A percentile compares a stretch with the other conserved stretches of the same genome.
Evolutionary conservation across 441 rosid species (phyloP).

Genomic region (Monsonia emarginata): DNA sequence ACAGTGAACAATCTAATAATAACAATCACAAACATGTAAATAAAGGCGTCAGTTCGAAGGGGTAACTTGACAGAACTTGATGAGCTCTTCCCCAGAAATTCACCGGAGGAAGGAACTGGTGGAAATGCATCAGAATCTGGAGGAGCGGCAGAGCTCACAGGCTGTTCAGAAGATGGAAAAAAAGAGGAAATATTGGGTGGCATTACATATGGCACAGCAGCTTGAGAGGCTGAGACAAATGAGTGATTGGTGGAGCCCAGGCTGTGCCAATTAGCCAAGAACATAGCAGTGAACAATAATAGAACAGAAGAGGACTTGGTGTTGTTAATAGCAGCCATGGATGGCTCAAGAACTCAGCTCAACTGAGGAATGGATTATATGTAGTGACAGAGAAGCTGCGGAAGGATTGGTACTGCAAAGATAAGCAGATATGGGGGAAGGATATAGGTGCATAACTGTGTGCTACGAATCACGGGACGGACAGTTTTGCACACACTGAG

Average conservation of each 20-base stretch:
- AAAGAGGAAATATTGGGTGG: conserved; percentile 53
- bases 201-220: too few relatives aligned
- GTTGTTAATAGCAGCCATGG: conserved; percentile 26
- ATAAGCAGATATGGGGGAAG: too few relatives aligned
- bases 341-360: not conserved
- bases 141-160: conserved; percentile 26
- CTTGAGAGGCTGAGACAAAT: conserved; percentile 34
- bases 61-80: conserved; percentile 20
- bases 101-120: conserved; percentile 44
- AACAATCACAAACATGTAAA: conserved; percentile 7
- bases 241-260: conserved; percentile 23
- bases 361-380: not conserved
- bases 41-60: conserved; percentile 15
- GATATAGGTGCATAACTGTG: too few relatives aligned
- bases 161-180: conserved; percentile 36
- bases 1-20: not conserved
- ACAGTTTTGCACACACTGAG: conserved; percentile 3
- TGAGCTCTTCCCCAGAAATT: conserved; percentile 38
- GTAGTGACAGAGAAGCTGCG: not conserved
- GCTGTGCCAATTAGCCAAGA: conserved; percentile 24
- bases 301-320: conserved; percentile 20
- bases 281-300: conserved; percentile 15
- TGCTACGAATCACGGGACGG: conserved; percentile 26
- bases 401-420: not conserved
- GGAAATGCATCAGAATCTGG: conserved; percentile 31